phyloP scores from a whole-genome alignment of 225 moss, liverwort and hornwort genomes.

The Straminergon stramineum region DNA sequence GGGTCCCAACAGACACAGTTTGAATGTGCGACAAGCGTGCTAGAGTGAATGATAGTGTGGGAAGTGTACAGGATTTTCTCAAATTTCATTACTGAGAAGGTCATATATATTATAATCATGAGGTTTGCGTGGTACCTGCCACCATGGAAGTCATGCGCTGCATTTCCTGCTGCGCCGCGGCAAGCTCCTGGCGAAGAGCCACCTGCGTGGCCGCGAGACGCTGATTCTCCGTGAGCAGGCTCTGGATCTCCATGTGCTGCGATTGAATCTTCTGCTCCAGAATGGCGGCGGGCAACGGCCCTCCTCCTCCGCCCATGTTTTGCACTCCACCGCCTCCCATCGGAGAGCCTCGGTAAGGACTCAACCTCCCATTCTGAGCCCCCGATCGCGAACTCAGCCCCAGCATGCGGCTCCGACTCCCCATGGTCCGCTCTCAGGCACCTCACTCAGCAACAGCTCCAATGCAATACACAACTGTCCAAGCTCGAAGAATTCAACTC shows the following conservation, averaged over 20 bases:
- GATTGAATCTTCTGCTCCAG: slow-evolving; percentile 69
- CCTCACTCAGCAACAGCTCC: background rate
- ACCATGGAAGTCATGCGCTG: slow-evolving; percentile 59
- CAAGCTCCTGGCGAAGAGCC: slow-evolving; percentile 73
- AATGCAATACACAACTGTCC: background rate
- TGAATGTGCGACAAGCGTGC: background rate
- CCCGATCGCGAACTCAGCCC: slow-evolving; percentile 21
- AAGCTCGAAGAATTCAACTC: background rate
- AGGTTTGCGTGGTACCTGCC: slow-evolving; percentile 14
- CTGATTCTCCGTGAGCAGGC: slow-evolving; percentile 67
- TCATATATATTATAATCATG: background rate
- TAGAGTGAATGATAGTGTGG: background rate
- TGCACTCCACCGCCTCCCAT: slow-evolving; percentile 25
- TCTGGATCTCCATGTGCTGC: slow-evolving; percentile 75
- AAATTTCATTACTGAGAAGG: background rate
- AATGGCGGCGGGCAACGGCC: slow-evolving; percentile 38
- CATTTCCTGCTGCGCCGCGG: slow-evolving; percentile 70
- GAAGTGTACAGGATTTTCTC: background rate
- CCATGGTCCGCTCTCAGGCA: background rate
- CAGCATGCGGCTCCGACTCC: slow-evolving; percentile 32
- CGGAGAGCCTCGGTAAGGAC: slow-evolving; percentile 36
- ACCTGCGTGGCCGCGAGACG: slow-evolving; percentile 81
- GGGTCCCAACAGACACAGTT: background rate
- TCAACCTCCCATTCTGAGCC: slow-evolving; percentile 22
- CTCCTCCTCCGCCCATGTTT: slow-evolving; percentile 14